Conservation (phyloP, 1,284 basidiomycete genomes). For the Porphyrellus sp. region DNA sequence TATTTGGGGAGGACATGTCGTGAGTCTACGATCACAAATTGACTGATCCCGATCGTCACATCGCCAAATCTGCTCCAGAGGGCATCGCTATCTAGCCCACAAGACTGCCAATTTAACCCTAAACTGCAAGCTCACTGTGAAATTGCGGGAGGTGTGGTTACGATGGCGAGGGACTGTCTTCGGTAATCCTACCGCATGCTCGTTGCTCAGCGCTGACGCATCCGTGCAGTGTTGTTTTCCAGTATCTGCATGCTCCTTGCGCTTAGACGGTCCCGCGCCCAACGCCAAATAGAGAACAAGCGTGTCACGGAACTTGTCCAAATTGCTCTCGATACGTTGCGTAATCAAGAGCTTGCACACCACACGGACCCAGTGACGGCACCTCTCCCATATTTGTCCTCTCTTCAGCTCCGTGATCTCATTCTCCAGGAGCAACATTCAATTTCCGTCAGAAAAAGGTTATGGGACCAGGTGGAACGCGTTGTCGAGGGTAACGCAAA, state of each 20-base stretch:
- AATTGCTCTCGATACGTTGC: constrained; percentile 76
- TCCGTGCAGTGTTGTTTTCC: constrained; percentile 34
- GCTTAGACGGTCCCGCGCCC: constrained; percentile 45
- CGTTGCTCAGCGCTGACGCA: constrained; percentile 19
- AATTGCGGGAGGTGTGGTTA: constrained; percentile 62
- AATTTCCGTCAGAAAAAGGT: constrained; percentile 57
- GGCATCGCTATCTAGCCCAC: constrained; percentile 75
- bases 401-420: constrained; percentile 87
- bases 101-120: constrained; percentile 69
- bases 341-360: constrained; percentile 84
- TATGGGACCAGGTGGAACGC: constrained; percentile 87
- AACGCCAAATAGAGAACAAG: constrained; percentile 59
- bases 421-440: constrained; percentile 83
- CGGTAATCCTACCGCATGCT: constrained; percentile 45
- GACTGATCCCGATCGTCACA: constrained; percentile 25
- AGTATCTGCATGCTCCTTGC: constrained; percentile 37
- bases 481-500: constrained; percentile 95
- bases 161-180: constrained; percentile 68
- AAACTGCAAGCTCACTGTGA: constrained; percentile 69
- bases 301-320: constrained; percentile 77
- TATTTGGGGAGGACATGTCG: constrained; percentile 68
- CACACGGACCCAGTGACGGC: constrained; percentile 80
- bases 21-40: constrained; percentile 44
- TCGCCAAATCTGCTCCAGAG: constrained; percentile 44
- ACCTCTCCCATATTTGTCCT: constrained; percentile 80